Percentiles rank a stretch among this genome's conserved stretches.
Conservation (phyloP, 202 grass and related monocot genomes). For the Hordeum pubiflorum region DNA sequence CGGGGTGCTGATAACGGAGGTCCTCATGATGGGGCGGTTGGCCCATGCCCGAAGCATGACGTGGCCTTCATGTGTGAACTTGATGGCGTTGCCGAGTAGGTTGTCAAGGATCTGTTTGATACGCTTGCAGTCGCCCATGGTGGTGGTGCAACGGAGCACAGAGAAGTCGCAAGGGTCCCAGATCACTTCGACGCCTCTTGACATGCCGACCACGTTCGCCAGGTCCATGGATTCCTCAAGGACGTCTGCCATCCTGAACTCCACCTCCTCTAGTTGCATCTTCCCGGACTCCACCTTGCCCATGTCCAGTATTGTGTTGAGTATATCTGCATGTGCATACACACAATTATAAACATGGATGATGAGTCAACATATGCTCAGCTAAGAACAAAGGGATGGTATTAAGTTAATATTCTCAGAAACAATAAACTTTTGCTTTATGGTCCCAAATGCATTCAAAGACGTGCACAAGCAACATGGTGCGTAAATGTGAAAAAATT, state of each 20-base stretch:
- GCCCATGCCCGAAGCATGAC: conserved; percentile 61
- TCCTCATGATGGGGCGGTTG: conserved; percentile 33
- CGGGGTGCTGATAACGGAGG: not conserved
- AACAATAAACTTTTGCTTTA: not conserved
- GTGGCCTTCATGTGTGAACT: conserved; percentile 61
- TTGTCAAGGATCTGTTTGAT: conserved; percentile 77
- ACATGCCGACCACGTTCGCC: conserved; percentile 42
- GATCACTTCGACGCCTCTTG: conserved; percentile 53
- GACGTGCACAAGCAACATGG: not conserved
- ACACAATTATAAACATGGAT: not conserved
- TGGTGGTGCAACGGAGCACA: conserved; percentile 18
- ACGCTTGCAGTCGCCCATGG: conserved; percentile 47
- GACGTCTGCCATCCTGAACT: conserved; percentile 58
- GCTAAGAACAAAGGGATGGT: not conserved
- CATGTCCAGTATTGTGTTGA: conserved; percentile 71
- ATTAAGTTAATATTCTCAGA: not conserved
- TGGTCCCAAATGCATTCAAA: not conserved
- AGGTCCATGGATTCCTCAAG: conserved; percentile 72
- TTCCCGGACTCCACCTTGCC: conserved; percentile 81
- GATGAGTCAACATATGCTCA: not conserved
- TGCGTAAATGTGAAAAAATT: not conserved
- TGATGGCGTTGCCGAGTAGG: conserved; percentile 78
- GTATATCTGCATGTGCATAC: conserved; percentile 36
- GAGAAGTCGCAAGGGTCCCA: conserved; percentile 90
- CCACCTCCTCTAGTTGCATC: conserved; percentile 51